Conservation (phyloP, 176 grass and related monocot species). For the Rhynchospora breviuscula region DNA sequence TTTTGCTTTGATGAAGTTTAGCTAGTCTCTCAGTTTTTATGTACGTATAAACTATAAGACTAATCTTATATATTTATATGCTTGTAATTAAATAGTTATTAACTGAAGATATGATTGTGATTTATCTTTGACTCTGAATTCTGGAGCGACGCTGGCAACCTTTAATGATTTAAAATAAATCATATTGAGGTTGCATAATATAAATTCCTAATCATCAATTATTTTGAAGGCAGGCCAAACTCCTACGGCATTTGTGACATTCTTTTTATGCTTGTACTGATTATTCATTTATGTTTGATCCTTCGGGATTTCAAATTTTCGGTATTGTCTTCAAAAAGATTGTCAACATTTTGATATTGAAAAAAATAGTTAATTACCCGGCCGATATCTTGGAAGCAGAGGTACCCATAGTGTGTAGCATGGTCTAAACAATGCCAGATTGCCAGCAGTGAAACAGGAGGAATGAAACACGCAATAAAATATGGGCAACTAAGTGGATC, state of each 20-base stretch:
- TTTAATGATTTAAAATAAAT: background rate
- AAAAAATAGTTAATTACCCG: no score
- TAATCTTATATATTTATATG: no score
- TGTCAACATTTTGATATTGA: background rate
- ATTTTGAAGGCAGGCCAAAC: background rate
- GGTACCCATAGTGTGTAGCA: no score
- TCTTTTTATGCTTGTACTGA: background rate
- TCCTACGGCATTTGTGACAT: background rate
- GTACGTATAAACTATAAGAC: background rate
- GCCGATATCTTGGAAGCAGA: no score
- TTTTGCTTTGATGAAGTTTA: conserved; percentile 1
- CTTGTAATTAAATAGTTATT: no score
- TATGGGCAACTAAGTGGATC: no score
- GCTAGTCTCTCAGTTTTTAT: background rate
- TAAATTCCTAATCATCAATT: background rate
- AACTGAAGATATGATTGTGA: no score
- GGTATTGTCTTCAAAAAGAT: background rate
- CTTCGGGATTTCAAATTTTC: no score
- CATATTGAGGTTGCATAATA: background rate
- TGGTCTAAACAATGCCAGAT: no score
- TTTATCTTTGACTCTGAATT: background rate
- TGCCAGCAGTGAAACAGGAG: no score
- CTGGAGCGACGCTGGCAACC: background rate
- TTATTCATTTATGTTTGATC: background rate
- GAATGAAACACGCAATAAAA: no score